Evolutionary conservation across 495 filamentous ascomycete genomes (phyloP), one percentile per base, ranked within the genome.

Genomic region (Aspergillus conjunctus): DNA sequence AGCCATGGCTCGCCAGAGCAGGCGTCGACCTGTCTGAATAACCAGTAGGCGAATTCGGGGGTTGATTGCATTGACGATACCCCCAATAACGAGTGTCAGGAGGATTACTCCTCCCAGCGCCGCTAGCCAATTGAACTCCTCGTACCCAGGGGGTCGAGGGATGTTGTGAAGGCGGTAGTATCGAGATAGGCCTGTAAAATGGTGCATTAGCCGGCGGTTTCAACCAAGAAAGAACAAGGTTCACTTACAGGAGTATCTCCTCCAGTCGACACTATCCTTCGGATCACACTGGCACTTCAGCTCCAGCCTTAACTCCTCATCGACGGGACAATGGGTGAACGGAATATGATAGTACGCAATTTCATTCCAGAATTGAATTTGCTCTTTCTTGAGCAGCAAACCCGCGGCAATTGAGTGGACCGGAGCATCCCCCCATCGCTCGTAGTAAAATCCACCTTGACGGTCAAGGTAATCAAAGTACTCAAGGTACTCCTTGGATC

Each of bases 341-440:
- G 94, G 94, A n/a, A 96, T 90, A 69, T 98, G 94, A 75, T 92
- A 98, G 76, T 98, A 98, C 58, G 90, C 94, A 65, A 98, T 98
- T 68, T 98, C 94, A 69, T 98, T 91, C 81, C 96, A 98, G 80
- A 98, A 98, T 68, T 98, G 93, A 63, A 98, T 87, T 70, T 98
- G 84, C 57, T 95, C 89, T 78, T 96, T 97, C 68, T 87, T 85
- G 61, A 98, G 79, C 72, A 97, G 82, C 3, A 97, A 73, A 14
- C 82, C 85, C 5, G 94, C 94, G 1, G 91, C 94, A 66, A 98
- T 97, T n/a, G 92, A 95, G 77, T 96, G 91, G 32, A 96, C 88
- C 0, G 91, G 91, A 4, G 91, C 91, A 76, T 96, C 91, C 32
- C 91, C 91, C 91, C 91, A 96, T 63, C 91, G 84, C 65, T 96